These are phyloP conservation scores for Boechera stricta DNA, from an alignment of 345 rosid genomes.

Conservation along the genomic window DNA sequence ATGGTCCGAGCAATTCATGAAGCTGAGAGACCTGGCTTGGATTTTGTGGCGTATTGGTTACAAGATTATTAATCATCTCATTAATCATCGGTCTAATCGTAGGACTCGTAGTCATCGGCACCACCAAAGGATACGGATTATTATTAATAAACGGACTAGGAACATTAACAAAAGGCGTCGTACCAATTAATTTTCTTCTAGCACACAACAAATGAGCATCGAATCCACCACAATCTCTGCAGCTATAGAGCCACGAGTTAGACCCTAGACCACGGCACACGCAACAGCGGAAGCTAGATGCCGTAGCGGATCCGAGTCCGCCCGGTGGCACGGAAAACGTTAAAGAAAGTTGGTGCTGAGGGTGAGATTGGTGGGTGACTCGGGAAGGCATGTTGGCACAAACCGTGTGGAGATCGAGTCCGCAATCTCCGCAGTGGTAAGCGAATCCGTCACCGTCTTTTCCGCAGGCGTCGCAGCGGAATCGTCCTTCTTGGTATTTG, in stretches of 20 bases:
- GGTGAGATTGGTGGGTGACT: slow-evolving; percentile 48
- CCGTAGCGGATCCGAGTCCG: slow-evolving; percentile 28
- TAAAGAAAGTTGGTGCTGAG: slow-evolving; percentile 54
- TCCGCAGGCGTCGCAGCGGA: slow-evolving; percentile 49
- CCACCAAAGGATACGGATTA: neutral
- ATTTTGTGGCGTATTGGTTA: slow-evolving; percentile 23
- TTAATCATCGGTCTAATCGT: slow-evolving; percentile 10
- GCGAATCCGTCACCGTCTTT: slow-evolving; percentile 55
- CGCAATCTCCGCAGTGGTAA: slow-evolving; percentile 51
- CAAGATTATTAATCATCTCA: slow-evolving; percentile 30
- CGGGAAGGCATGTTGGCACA: slow-evolving; percentile 55
- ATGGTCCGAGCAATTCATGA: slow-evolving; percentile 22
- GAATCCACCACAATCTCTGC: slow-evolving; percentile 48
- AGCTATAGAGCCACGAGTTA: slow-evolving; percentile 55
- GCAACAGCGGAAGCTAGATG: slow-evolving; percentile 47
- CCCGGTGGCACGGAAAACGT: slow-evolving; percentile 29
- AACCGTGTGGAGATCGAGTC: slow-evolving; percentile 52
- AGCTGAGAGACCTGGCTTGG: slow-evolving; percentile 36
- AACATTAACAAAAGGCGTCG: slow-evolving; percentile 4
- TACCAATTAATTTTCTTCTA: slow-evolving; percentile 16
- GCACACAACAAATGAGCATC: slow-evolving; percentile 58
- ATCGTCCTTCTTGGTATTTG: slow-evolving; percentile 44
- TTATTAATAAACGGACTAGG: slow-evolving; percentile 23
- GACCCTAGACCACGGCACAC: slow-evolving; percentile 46
- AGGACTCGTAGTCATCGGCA: neutral